Conservation (phyloP, 768 basidiomycete species). For the Hysterangium stoloniferum region DNA sequence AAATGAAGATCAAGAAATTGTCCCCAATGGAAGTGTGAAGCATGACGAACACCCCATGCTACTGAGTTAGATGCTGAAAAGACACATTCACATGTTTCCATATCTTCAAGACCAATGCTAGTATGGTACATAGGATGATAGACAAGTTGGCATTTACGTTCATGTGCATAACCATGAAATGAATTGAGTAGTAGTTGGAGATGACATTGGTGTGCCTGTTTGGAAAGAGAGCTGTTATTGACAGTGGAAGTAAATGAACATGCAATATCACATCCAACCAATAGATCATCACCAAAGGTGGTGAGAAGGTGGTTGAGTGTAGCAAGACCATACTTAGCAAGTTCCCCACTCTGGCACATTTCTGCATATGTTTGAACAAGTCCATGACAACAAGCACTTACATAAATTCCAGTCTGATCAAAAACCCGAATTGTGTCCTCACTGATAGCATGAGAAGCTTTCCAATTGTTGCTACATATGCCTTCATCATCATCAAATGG, state of each 20-base stretch:
- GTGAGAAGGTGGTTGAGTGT: slow-evolving; percentile 12
- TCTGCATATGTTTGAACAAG: slow-evolving; percentile 20
- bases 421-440: slow-evolving; percentile 30
- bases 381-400: slow-evolving; percentile 28
- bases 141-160: slow-evolving; percentile 15
- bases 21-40: slow-evolving; percentile 14
- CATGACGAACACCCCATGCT: slow-evolving; percentile 13
- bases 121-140: slow-evolving; percentile 13
- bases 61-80: slow-evolving; percentile 15
- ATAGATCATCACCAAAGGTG: slow-evolving; percentile 9
- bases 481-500: background rate
- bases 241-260: slow-evolving; percentile 17
- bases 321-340: slow-evolving; percentile 19
- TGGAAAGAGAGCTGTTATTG: slow-evolving; percentile 7
- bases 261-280: slow-evolving; percentile 19
- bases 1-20: slow-evolving; percentile 14
- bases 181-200: slow-evolving; percentile 2
- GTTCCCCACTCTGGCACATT: slow-evolving; percentile 13
- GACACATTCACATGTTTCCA: slow-evolving; percentile 16
- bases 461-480: slow-evolving; percentile 27
- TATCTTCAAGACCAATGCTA: slow-evolving; percentile 17
- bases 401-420: slow-evolving; percentile 32
- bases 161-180: slow-evolving; percentile 19
- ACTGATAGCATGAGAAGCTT: slow-evolving; percentile 20
- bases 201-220: background rate